These are phyloP conservation scores for Starmera pachycereana DNA, from an alignment of 805 yeast genomes.

Conservation along the genomic window DNA sequence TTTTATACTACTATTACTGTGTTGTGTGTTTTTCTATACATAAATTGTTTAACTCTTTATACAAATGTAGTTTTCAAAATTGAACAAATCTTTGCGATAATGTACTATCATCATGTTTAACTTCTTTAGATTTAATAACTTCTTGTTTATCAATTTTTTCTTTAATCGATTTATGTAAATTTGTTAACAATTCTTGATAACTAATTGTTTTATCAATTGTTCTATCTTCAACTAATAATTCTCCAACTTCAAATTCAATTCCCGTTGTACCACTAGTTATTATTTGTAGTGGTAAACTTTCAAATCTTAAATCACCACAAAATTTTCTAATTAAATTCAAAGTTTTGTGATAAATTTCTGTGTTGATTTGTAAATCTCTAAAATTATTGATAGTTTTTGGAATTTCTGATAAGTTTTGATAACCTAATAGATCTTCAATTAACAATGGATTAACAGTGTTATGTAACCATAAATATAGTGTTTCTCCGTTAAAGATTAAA, in stretches of 20 bases:
- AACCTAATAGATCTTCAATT: conserved; percentile 67
- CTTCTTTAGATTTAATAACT: conserved; percentile 8
- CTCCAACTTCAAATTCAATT: conserved; percentile 31
- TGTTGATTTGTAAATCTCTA: conserved; percentile 47
- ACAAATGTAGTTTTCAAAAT: conserved; percentile 1
- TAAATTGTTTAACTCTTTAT: too few relatives aligned
- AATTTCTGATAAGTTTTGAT: conserved; percentile 24
- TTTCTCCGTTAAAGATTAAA: conserved; percentile 59
- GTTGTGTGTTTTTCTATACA: neutral
- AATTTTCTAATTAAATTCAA: conserved; percentile 52
- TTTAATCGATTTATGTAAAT: conserved; percentile 54
- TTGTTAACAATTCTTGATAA: conserved; percentile 56
- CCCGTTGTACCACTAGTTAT: conserved; percentile 60
- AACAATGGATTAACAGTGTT: conserved; percentile 56
- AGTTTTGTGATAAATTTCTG: conserved; percentile 60
- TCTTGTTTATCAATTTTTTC: conserved; percentile 40
- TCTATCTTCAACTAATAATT: conserved; percentile 66
- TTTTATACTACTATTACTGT: too few relatives aligned
- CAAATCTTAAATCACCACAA: conserved; percentile 29
- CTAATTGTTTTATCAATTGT: conserved; percentile 41
- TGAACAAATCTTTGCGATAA: conserved; percentile 12
- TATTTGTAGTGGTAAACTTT: conserved; percentile 41
- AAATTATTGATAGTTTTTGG: conserved; percentile 33
- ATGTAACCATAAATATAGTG: conserved; percentile 56
- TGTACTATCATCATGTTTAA: conserved; percentile 16